Evolutionary conservation across 1,139 yeast species (phyloP).

Genomic region (Hyphopichia burtonii): DNA sequence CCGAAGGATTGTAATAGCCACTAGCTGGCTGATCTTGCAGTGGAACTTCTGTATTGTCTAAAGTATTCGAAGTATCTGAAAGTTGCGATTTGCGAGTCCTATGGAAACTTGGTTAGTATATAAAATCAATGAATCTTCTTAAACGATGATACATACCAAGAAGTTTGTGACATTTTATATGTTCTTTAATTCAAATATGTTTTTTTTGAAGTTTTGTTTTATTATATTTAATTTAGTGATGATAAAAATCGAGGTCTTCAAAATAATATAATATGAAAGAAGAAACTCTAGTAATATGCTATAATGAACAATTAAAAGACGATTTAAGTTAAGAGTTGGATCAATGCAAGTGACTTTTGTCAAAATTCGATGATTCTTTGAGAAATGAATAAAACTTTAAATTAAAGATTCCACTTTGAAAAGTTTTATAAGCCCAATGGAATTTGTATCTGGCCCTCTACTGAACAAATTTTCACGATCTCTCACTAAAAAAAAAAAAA

Average conservation of each 20-base stretch:
- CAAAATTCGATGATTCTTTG: not conserved
- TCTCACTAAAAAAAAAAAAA: not conserved
- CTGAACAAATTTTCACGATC: slow-evolving; percentile 2
- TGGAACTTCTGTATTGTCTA: slow-evolving; percentile 1
- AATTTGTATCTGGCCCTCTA: not conserved
- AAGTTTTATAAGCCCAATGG: not conserved
- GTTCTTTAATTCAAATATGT: not conserved
- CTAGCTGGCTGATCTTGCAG: not conserved
- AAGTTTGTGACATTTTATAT: slow-evolving; percentile 13
- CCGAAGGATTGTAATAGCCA: not conserved
- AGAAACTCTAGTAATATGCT: not conserved
- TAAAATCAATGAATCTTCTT: not conserved
- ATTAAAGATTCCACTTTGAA: not conserved
- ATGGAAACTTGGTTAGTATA: slow-evolving; percentile 3
- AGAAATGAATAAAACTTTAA: not conserved
- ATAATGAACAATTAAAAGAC: not conserved
- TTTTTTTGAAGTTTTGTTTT: not conserved
- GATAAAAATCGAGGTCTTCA: not conserved
- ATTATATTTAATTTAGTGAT: too few species aligned
- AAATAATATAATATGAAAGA: not conserved
- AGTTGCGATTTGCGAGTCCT: slow-evolving; percentile 11
- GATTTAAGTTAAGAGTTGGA: not conserved
- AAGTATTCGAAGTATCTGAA: slow-evolving; percentile 4
- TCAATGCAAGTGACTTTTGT: not conserved
- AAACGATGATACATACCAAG: slow-evolving; percentile 15